phyloP scores from a whole-genome alignment of 495 filamentous ascomycete species.

The Neohortaea acidophila region DNA sequence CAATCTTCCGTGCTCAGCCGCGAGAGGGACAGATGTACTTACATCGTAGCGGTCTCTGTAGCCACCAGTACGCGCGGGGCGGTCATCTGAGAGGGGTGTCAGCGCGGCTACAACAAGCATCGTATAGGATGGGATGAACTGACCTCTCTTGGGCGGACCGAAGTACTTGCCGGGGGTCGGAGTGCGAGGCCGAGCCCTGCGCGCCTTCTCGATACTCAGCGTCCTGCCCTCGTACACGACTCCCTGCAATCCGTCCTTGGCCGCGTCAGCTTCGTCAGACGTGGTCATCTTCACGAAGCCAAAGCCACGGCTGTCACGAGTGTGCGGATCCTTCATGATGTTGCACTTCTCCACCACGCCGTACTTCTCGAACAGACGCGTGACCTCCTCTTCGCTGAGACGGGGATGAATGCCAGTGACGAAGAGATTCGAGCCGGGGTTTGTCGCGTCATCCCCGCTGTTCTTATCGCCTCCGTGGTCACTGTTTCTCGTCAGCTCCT shows the following conservation, averaged over 20 bases:
- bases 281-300: conserved; percentile 99
- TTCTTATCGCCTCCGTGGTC: conserved; percentile 26
- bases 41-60: conserved; percentile 25
- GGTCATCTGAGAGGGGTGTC: conserved; percentile 37
- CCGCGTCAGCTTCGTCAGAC: conserved; percentile 82
- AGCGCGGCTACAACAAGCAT: conserved; percentile 10
- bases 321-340: conserved; percentile 98
- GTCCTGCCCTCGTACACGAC: conserved; percentile 92
- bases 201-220: conserved; percentile 96
- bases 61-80: conserved; percentile 30
- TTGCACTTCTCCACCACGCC: conserved; percentile 97
- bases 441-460: conserved; percentile 67
- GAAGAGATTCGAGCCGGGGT: conserved; percentile 95
- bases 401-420: conserved; percentile 96
- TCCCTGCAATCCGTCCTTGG: conserved; percentile 89
- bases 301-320: conserved; percentile 95
- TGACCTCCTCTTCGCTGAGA: conserved; percentile 77
- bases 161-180: conserved; percentile 99
- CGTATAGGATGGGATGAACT: conserved; percentile 5
- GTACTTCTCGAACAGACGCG: conserved; percentile 94
- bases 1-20: too few species aligned
- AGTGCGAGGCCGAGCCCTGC: conserved; percentile 81
- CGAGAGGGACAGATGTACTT: too few species aligned
- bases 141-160: conserved; percentile 93
- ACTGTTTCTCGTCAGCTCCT: conserved; percentile 1